These are phyloP conservation scores for Sanghuangporus sanghuang DNA, from an alignment of 1,284 basidiomycete species.

Conservation along the genomic window DNA sequence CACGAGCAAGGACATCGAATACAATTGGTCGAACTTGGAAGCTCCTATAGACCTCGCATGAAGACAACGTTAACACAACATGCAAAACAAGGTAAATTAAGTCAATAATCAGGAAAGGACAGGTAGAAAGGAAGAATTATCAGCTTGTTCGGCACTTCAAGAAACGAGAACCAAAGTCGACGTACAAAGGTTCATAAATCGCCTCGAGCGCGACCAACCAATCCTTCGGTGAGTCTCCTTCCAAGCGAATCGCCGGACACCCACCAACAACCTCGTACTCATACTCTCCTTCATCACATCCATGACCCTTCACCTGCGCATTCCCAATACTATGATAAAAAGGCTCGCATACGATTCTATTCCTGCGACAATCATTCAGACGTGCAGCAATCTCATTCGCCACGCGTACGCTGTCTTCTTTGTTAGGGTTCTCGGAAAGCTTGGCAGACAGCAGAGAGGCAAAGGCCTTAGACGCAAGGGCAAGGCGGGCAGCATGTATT, in stretches of 20 bases:
- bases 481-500: conserved; percentile 29
- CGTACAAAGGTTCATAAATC: conserved; percentile 32
- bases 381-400: conserved; percentile 5
- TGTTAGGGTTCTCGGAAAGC: not conserved
- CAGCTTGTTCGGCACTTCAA: no score
- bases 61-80: not conserved
- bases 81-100: not conserved
- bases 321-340: not conserved
- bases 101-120: not conserved
- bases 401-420: conserved; percentile 6
- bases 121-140: not conserved
- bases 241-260: conserved; percentile 27
- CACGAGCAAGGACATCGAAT: conserved; percentile 26
- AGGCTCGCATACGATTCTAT: not conserved
- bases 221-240: conserved; percentile 26
- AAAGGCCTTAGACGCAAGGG: not conserved
- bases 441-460: not conserved
- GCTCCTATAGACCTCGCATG: conserved; percentile 17
- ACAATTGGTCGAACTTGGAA: conserved; percentile 23
- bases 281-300: conserved; percentile 21
- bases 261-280: conserved; percentile 26
- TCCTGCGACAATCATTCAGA: not conserved
- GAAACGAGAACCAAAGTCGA: not conserved
- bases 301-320: not conserved
- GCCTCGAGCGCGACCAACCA: conserved; percentile 28